Conservation (phyloP, 2,329 filamentous ascomycete genomes). For the Lachnellula arida region DNA sequence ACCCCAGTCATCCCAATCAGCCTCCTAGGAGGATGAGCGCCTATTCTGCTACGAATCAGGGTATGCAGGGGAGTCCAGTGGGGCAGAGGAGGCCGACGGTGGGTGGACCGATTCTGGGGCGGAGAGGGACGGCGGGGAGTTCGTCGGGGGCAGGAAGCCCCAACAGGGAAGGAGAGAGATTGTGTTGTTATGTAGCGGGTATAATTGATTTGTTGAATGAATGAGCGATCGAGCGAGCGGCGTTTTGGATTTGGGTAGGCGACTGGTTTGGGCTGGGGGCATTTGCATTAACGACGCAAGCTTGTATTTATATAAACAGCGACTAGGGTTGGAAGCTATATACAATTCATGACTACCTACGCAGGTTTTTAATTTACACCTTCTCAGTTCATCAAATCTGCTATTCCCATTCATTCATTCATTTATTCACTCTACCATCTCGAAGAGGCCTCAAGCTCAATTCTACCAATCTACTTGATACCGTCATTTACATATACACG, state of each 20-base stretch:
- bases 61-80: neutral
- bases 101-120: neutral
- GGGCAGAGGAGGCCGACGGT: slow-evolving; percentile 6
- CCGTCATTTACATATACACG: too few species aligned
- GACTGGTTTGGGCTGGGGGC: too few species aligned
- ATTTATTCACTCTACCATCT: too few species aligned
- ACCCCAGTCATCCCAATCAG: slow-evolving; percentile 37
- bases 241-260: too few species aligned
- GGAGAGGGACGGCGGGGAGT: slow-evolving; percentile 16
- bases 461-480: too few species aligned
- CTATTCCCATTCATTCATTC: too few species aligned
- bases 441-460: too few species aligned
- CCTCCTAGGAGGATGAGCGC: slow-evolving; percentile 20
- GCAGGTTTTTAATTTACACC: too few species aligned
- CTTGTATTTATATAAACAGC: neutral
- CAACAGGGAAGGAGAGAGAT: slow-evolving; percentile 19
- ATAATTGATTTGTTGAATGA: neutral
- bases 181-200: slow-evolving; percentile 24
- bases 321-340: neutral
- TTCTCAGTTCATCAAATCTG: too few species aligned
- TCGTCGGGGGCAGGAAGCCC: slow-evolving; percentile 21
- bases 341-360: too few species aligned
- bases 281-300: too few species aligned
- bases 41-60: slow-evolving; percentile 8
- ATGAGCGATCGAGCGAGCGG: neutral